phyloP scores from a whole-genome alignment of 306 rosid species.

The Trichosanthes cucumerina region DNA sequence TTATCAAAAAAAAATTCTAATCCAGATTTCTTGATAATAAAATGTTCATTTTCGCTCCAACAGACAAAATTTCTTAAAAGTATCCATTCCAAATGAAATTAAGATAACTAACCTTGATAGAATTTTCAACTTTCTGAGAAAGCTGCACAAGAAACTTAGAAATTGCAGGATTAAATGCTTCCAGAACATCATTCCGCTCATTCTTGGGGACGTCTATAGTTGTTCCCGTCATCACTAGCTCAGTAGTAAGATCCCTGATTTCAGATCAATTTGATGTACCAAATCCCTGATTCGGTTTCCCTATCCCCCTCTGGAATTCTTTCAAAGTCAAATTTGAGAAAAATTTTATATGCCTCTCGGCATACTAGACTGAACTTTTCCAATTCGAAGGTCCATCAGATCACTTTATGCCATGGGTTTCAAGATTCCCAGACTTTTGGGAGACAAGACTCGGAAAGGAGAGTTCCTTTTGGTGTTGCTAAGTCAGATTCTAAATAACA shows the following conservation, averaged over 20 bases:
- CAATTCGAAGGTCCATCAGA: not conserved
- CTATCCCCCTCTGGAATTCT: not conserved
- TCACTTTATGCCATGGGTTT: not conserved
- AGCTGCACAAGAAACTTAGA: slow-evolving; percentile 54
- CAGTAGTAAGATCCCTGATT: slow-evolving; percentile 38
- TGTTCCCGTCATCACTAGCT: slow-evolving; percentile 29
- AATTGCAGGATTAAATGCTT: slow-evolving; percentile 33
- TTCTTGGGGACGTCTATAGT: slow-evolving; percentile 29
- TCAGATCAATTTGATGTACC: not conserved
- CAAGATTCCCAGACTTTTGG: not conserved
- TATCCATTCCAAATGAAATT: not conserved
- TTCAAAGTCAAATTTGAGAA: not conserved
- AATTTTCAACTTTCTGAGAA: slow-evolving; percentile 53
- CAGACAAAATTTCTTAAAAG: not conserved
- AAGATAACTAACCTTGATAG: slow-evolving; percentile 46
- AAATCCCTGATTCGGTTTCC: not conserved
- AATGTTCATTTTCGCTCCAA: not conserved
- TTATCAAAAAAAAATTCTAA: not conserved
- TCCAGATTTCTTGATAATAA: not conserved
- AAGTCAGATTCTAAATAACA: not conserved
- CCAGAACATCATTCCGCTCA: slow-evolving; percentile 26
- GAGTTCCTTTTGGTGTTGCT: not conserved
- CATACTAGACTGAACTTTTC: not conserved
- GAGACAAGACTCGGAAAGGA: not conserved
- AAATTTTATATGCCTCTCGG: not conserved